Evolutionary conservation across 257 asterid genomes (phyloP), one percentile per base, ranked within the genome.

Genomic region (Anisodus tanguticus): DNA sequence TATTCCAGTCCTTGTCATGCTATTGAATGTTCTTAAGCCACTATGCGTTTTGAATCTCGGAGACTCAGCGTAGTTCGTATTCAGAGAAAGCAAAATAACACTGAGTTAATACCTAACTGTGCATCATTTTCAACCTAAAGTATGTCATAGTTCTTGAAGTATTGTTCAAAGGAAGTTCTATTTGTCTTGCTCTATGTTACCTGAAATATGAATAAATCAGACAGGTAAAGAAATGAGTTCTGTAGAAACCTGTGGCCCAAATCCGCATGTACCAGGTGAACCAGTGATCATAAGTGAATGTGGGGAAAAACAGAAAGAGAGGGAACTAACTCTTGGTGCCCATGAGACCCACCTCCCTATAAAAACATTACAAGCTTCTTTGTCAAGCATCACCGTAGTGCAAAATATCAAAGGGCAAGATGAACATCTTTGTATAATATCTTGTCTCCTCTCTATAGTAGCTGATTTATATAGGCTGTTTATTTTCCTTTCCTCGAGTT

Each of bases 1-100:
- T 68, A 82, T 80, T 55, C 78, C 76, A 67, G 63, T 77, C 82
- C 49, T 53, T 53, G 63, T 59, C 13, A 53, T 53, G 45, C 49
- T 77, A 31, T 9, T 6, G 4, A 31, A 54, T 17, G 82, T 26
- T 51, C 31, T 53, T 77, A 77, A 77, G 26, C 26, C 15, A 53
- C 49, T 53, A 8, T 53, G 9, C 22, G 31, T 13, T 77, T 77
- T 51, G 49, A 77, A 53, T 51, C 47, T 77, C 22, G 8, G 45
- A 51, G 13, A 76, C 63, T 12, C 19, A 53, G 45, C 3, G 12
- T 76, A 22, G 22, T 76, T 76, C 6, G 26, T 6, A 76, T 76
- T 26, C 22, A 76, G 45, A 76, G 62, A 76, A 76, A 76, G 80
- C 80, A 47, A 72, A 45, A 49, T 51, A 19, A 22, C 63, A 76